Evolutionary conservation across 1,284 basidiomycete genomes (phyloP).

Genomic region (Heterobasidion occidentale): DNA sequence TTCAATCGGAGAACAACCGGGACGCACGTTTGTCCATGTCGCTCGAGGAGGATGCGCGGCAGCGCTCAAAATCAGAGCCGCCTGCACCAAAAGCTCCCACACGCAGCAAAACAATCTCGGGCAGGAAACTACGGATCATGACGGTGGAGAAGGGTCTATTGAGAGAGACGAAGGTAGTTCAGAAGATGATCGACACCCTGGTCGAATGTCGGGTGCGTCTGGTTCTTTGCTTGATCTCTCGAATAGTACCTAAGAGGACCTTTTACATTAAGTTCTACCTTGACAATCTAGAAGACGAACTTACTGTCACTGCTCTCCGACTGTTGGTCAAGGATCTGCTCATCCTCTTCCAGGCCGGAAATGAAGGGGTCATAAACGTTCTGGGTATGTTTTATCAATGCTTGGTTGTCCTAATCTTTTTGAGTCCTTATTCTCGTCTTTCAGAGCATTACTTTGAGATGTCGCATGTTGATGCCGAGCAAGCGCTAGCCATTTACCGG

Average conservation of each 20-base stretch:
- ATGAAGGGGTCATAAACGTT: slow-evolving; percentile 97
- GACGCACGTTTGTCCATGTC: slow-evolving; percentile 62
- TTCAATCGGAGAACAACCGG: slow-evolving; percentile 85
- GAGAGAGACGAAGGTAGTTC: slow-evolving; percentile 87
- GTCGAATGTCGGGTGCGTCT: slow-evolving; percentile 77
- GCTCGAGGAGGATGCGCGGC: slow-evolving; percentile 42
- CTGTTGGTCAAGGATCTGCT: slow-evolving; percentile 98
- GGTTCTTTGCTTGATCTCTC: neutral
- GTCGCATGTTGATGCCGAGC: slow-evolving; percentile 86
- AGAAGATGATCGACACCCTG: slow-evolving; percentile 82
- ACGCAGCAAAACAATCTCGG: slow-evolving; percentile 72
- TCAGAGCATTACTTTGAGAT: slow-evolving; percentile 98
- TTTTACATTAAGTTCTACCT: slow-evolving; percentile 70
- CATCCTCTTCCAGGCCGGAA: slow-evolving; percentile 93
- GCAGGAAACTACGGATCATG: slow-evolving; percentile 82
- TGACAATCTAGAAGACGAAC: slow-evolving; percentile 88
- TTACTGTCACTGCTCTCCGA: slow-evolving; percentile 82
- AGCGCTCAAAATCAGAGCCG: slow-evolving; percentile 1
- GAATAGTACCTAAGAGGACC: neutral
- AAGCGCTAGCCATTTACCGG: slow-evolving; percentile 86
- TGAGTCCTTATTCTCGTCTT: neutral
- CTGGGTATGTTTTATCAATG: slow-evolving; percentile 45
- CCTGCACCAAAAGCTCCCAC: slow-evolving; percentile 23
- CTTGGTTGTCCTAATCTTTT: neutral
- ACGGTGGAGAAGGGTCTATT: slow-evolving; percentile 94